Base-by-base conservation (phyloP, 2,329 filamentous ascomycete genomes). In the Nannizziopsis barbatae region DNA sequence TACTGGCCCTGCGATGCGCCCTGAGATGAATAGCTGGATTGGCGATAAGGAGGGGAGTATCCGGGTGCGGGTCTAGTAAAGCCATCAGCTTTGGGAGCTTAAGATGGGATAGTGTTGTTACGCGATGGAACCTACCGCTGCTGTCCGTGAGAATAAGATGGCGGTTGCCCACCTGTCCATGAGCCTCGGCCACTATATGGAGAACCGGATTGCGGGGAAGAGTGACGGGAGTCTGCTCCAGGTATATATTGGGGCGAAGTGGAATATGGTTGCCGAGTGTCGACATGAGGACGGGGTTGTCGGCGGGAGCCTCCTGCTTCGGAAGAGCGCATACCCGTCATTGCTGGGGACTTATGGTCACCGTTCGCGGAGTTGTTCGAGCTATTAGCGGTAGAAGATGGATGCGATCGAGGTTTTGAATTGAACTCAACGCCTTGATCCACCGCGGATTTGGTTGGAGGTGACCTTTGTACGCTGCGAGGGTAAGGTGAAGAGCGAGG, bases 21-120 rank as follows among this genome's bases (percentile, higher is more conserved):
- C 38, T 75, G 70, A 15, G 75, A 69, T 11, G 72, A 66, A 57
- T 77, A 77, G 49, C 67, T 75, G 37, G 69, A 69, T 52, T 79
- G 75, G 37, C 75, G 68, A 58, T 83, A 81, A 27, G 80, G 73
- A 15, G 76, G 73, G 38, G 81, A 82, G 64, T 81, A 81, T 27
- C 77, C 81, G 53, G 69, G 67, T 51, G 65, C 60, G 53, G 70
- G 71, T 51, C 66, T 69, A 39, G 48, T n/a, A 44, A 39, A 50
- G 51, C 35, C 51, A 32, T 47, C 20, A 40, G 15, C 36, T 22
- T 22, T 10, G 30, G 8, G 9, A 17, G 17, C 30, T 12, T n/a
- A 10, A 8, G 15, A 9, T 37, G 9, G n/a, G 15, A 45, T 9
- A 14, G 27, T 22, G 17, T 27, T 14, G 8, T 14, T 8, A 45